These are phyloP conservation scores for Pilasporangium apinafurcum DNA, from an alignment of 352 stramenopile genomes.

Conservation along the genomic window DNA sequence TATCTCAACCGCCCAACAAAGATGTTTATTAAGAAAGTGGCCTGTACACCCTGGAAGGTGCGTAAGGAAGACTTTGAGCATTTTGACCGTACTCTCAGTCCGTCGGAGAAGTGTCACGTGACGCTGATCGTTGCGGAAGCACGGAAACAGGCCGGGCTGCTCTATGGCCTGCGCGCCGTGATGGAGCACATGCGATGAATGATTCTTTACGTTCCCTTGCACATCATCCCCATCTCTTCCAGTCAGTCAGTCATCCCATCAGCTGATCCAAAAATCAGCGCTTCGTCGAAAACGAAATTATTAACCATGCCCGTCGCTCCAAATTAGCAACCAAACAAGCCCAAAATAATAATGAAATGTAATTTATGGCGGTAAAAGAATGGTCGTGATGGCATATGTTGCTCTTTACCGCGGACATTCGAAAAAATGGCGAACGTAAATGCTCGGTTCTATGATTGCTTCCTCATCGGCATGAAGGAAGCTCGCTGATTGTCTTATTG, in stretches of 20 bases:
- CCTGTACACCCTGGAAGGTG: constrained; percentile 82
- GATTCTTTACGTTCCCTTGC: constrained; percentile 2
- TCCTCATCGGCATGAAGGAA: too few relatives aligned
- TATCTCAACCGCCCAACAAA: constrained; percentile 82
- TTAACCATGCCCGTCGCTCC: too few relatives aligned
- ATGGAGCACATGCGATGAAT: constrained; percentile 84
- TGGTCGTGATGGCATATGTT: too few relatives aligned
- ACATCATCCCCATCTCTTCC: constrained; percentile 17
- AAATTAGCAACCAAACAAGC: too few relatives aligned
- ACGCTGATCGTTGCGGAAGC: constrained; percentile 78
- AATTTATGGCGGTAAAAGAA: too few relatives aligned
- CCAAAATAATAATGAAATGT: background rate
- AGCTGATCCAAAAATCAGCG: constrained; percentile 14
- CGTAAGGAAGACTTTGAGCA: constrained; percentile 75
- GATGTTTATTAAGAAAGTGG: constrained; percentile 85
- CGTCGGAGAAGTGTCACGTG: constrained; percentile 83
- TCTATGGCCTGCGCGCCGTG: constrained; percentile 82
- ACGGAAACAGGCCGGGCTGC: constrained; percentile 80
- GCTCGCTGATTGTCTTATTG: too few relatives aligned
- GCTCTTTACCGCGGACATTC: too few relatives aligned
- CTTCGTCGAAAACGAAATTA: too few relatives aligned
- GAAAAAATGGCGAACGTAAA: too few relatives aligned
- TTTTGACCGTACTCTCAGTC: constrained; percentile 72
- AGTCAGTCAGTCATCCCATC: constrained; percentile 10
- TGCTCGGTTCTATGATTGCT: too few relatives aligned